Conservation (phyloP, 148 eudicot genomes). For the Spergularia marina region DNA sequence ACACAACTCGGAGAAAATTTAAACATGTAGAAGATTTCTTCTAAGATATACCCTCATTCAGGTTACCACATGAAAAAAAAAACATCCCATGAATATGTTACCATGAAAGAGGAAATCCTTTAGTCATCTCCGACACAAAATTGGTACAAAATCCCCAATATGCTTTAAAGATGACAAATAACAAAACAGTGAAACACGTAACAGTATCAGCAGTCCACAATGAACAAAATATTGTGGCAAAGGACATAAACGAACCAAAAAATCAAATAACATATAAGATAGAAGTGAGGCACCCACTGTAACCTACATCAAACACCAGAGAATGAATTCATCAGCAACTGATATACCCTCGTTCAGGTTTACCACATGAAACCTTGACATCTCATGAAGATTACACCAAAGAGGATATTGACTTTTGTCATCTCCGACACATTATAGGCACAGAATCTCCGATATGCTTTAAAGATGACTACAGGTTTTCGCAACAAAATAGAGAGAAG, state of each 20-base stretch:
- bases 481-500: too few species aligned
- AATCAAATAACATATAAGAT: background rate
- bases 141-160: conserved; percentile 36
- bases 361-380: conserved; percentile 25
- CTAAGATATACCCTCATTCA: conserved; percentile 26
- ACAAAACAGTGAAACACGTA: background rate
- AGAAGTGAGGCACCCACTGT: background rate
- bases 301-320: background rate
- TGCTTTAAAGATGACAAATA: conserved; percentile 56
- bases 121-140: conserved; percentile 64
- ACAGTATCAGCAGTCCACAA: background rate
- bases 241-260: background rate
- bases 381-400: conserved; percentile 25
- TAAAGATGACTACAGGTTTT: background rate
- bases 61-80: conserved; percentile 25
- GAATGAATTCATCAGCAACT: background rate
- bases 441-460: conserved; percentile 32
- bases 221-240: too few species aligned
- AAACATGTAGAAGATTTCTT: background rate
- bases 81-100: conserved; percentile 24
- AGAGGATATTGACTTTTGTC: conserved; percentile 35
- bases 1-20: background rate
- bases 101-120: conserved; percentile 20
- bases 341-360: conserved; percentile 26
- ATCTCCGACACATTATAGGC: conserved; percentile 57